These are phyloP conservation scores for Bidens hawaiensis DNA, from an alignment of 140 eudicot species.

Conservation along the genomic window DNA sequence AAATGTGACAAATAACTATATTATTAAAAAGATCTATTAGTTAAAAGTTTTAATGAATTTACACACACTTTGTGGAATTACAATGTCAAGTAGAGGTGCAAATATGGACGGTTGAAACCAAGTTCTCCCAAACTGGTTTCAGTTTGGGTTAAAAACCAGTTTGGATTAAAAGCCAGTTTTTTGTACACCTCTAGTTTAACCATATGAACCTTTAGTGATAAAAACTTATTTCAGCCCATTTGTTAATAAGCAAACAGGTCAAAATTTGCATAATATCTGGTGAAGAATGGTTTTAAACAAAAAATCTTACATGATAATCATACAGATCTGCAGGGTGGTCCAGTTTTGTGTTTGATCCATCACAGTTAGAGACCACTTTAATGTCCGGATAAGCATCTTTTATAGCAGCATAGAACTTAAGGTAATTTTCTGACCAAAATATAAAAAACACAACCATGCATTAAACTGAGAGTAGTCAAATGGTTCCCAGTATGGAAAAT, in stretches of 20 bases:
- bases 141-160: too few species aligned
- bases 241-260: background rate
- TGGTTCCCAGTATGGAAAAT: slow-evolving; percentile 12
- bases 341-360: slow-evolving; percentile 54
- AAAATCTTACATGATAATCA: slow-evolving; percentile 76
- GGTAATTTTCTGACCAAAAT: slow-evolving; percentile 64
- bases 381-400: slow-evolving; percentile 73
- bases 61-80: background rate
- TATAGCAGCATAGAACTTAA: slow-evolving; percentile 65
- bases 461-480: background rate
- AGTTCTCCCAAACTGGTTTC: too few species aligned
- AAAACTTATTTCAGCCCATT: background rate
- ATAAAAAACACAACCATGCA: slow-evolving; percentile 1
- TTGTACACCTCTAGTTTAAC: background rate
- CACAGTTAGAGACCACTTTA: slow-evolving; percentile 78
- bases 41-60: background rate
- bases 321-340: slow-evolving; percentile 90
- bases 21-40: too few species aligned
- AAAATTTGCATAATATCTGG: background rate
- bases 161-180: too few species aligned
- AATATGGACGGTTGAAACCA: too few species aligned
- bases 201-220: background rate
- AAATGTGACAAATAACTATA: background rate
- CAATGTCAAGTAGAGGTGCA: too few species aligned
- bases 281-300: slow-evolving; percentile 16